Conservation (phyloP, 2,329 filamentous ascomycete genomes). For the Fusarium compactum region DNA sequence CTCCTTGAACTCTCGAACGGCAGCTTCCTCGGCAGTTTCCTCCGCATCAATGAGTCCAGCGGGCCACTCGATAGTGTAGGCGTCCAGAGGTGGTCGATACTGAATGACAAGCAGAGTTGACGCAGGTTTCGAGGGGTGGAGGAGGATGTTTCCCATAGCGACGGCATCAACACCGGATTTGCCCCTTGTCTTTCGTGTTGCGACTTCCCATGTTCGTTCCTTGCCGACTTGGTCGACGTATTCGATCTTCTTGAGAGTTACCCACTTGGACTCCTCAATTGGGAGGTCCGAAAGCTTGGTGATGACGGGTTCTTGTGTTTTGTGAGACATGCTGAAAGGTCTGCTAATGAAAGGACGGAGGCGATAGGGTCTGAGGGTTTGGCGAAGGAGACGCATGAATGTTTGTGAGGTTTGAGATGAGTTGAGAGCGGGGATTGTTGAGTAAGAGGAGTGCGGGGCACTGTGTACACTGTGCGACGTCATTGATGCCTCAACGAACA, state of each 20-base stretch:
- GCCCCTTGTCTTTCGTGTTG: slow-evolving; percentile 45
- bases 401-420: background rate
- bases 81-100: slow-evolving; percentile 45
- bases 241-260: slow-evolving; percentile 46
- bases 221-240: slow-evolving; percentile 46
- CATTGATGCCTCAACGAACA: background rate
- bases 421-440: slow-evolving; percentile 6
- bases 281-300: slow-evolving; percentile 43
- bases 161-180: slow-evolving; percentile 44
- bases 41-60: slow-evolving; percentile 45
- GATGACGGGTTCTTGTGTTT: slow-evolving; percentile 44
- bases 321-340: slow-evolving; percentile 26
- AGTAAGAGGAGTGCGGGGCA: background rate
- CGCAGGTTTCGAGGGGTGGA: slow-evolving; percentile 44
- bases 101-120: slow-evolving; percentile 47
- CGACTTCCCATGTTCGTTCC: slow-evolving; percentile 46
- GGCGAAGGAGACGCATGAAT: slow-evolving; percentile 2
- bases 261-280: slow-evolving; percentile 41
- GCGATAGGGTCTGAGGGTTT: background rate
- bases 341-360: background rate
- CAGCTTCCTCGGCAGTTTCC: slow-evolving; percentile 43
- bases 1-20: slow-evolving; percentile 46
- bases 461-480: background rate
- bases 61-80: slow-evolving; percentile 47
- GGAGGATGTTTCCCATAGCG: slow-evolving; percentile 46